Evolutionary conservation across 2,329 filamentous ascomycete species (phyloP).

Genomic region (Apiospora koreana): DNA sequence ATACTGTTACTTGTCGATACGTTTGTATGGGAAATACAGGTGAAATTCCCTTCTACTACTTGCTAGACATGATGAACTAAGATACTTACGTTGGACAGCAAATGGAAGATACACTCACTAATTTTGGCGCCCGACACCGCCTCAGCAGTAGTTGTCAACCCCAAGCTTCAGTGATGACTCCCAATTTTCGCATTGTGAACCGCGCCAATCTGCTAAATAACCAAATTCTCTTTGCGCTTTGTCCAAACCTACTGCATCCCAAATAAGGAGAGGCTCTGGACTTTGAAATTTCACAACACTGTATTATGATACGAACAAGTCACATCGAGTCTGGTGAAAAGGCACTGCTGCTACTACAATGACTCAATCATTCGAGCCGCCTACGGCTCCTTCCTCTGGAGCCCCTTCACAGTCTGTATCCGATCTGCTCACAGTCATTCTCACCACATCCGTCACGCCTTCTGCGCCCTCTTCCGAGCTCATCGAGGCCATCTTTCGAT

Average conservation of each 20-base stretch:
- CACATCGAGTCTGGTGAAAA: background rate
- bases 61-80: background rate
- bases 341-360: background rate
- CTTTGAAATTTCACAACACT: background rate
- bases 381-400: background rate
- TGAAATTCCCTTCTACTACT: background rate
- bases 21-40: background rate
- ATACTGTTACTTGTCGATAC: background rate
- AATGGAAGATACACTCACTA: background rate
- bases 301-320: background rate
- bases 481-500: conserved; percentile 45
- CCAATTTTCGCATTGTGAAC: background rate
- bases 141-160: background rate
- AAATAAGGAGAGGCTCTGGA: background rate
- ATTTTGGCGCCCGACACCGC: background rate
- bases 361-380: background rate
- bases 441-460: conserved; percentile 58
- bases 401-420: background rate
- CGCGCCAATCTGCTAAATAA: background rate
- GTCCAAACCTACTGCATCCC: background rate
- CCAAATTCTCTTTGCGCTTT: background rate
- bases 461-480: conserved; percentile 55
- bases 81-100: background rate
- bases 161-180: background rate
- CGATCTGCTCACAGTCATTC: conserved; percentile 42